A percentile compares a stretch with the other conserved stretches of the same genome.
Conservation (phyloP, 2,329 filamentous ascomycete genomes). For the Celoporthe dispersa region DNA sequence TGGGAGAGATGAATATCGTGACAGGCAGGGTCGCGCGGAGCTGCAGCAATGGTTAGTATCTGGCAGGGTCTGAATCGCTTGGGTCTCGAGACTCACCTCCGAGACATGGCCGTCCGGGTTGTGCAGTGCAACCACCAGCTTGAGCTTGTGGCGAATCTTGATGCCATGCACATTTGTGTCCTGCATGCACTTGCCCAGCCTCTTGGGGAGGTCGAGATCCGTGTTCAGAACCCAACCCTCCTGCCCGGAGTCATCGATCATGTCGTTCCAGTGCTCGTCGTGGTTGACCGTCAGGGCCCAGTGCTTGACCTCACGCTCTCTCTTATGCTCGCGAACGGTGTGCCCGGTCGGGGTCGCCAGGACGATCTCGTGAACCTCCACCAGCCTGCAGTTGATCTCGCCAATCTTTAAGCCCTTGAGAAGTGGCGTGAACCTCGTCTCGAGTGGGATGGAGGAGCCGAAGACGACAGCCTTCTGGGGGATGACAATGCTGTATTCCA, state of each 20-base stretch:
- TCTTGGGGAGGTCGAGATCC: constrained; percentile 75
- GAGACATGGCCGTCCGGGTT: constrained; percentile 96
- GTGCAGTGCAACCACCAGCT: constrained; percentile 85
- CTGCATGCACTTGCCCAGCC: constrained; percentile 81
- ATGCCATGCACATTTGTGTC: constrained; percentile 88
- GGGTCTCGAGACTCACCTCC: constrained; percentile 60
- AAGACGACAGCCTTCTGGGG: constrained; percentile 95
- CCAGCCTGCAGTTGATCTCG: constrained; percentile 77
- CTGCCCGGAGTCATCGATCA: constrained; percentile 70
- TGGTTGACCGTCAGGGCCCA: constrained; percentile 61
- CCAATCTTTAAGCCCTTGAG: constrained; percentile 87
- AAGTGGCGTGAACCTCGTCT: constrained; percentile 86
- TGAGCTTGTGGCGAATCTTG: constrained; percentile 90
- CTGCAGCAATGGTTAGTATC: constrained; percentile 44
- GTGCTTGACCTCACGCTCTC: constrained; percentile 64
- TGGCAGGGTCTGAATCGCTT: constrained; percentile 16
- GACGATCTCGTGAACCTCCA: constrained; percentile 76
- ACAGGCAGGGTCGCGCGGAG: constrained; percentile 88
- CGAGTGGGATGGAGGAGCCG: constrained; percentile 80
- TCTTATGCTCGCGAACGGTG: constrained; percentile 61
- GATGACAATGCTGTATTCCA: constrained; percentile 92
- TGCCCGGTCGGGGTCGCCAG: constrained; percentile 51
- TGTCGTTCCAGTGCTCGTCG: constrained; percentile 69
- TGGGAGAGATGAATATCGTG: constrained; percentile 94
- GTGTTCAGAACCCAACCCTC: constrained; percentile 68